A percentile compares a stretch with the other conserved stretches of the same genome.
Conservation (phyloP, 208 protist species). For the Leishmania mexicana region DNA sequence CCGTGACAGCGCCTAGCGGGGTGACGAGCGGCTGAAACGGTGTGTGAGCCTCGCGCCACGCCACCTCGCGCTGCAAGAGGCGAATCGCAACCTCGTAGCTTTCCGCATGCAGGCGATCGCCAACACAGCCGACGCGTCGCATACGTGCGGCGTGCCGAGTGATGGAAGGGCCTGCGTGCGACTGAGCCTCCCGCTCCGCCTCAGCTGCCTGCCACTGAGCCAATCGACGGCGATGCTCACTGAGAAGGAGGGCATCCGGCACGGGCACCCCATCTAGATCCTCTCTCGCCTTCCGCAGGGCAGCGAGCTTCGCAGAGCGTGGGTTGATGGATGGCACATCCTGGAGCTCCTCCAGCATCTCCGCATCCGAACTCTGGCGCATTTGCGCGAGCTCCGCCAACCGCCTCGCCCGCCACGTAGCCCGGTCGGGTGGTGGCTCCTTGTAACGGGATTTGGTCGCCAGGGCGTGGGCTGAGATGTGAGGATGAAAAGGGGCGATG, state of each 20-base stretch:
- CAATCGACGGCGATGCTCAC: constrained; percentile 22
- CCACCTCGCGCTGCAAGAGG: constrained; percentile 39
- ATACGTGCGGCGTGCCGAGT: constrained; percentile 61
- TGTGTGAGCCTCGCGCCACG: constrained; percentile 13
- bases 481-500: constrained; percentile 51
- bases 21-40: constrained; percentile 64
- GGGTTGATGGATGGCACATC: constrained; percentile 47
- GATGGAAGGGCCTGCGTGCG: constrained; percentile 31
- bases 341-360: constrained; percentile 31
- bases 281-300: constrained; percentile 33
- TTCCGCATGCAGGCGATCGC: constrained; percentile 55
- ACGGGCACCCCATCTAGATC: constrained; percentile 32
- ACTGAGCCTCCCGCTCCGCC: constrained; percentile 19
- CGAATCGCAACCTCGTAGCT: constrained; percentile 49
- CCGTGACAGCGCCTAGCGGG: constrained; percentile 28
- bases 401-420: constrained; percentile 30
- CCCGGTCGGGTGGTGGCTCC: constrained; percentile 20
- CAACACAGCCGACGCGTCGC: constrained; percentile 41
- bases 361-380: constrained; percentile 8
- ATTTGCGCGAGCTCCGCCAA: constrained; percentile 32
- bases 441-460: constrained; percentile 41
- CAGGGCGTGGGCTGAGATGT: constrained; percentile 53
- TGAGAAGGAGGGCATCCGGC: constrained; percentile 22
- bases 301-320: constrained; percentile 49
- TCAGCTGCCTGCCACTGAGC: constrained; percentile 30